Evolutionary conservation across 352 stramenopile genomes (phyloP).

Genomic region (Pythium folliculosum): DNA sequence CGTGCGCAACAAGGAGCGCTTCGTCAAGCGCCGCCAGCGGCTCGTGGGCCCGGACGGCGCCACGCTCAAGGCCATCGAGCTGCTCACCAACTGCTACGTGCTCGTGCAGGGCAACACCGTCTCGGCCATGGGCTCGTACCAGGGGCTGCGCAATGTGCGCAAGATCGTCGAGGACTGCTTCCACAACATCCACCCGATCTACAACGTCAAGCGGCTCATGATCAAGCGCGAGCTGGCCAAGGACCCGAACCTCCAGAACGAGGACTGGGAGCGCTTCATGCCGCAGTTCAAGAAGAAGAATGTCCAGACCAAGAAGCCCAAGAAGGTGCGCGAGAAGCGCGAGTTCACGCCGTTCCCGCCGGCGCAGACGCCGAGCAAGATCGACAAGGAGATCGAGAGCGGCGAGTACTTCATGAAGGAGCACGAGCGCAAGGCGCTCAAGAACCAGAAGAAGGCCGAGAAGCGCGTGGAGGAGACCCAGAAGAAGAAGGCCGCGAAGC

Average conservation of each 20-base stretch:
- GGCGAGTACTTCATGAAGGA: slow-evolving; percentile 99
- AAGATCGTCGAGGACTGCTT: slow-evolving; percentile 99
- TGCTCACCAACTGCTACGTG: slow-evolving; percentile 99
- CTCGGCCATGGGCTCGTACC: slow-evolving; percentile 83
- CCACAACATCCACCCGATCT: slow-evolving; percentile 99
- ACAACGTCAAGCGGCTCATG: slow-evolving; percentile 99
- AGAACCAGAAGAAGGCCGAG: slow-evolving; percentile 88
- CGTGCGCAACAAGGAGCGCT: slow-evolving; percentile 99
- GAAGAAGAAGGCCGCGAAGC: slow-evolving; percentile 75
- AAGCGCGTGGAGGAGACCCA: slow-evolving; percentile 59
- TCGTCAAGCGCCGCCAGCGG: slow-evolving; percentile 98
- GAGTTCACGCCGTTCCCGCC: slow-evolving; percentile 99
- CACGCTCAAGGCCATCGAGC: slow-evolving; percentile 97
- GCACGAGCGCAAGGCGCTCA: slow-evolving; percentile 92
- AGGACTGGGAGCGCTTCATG: slow-evolving; percentile 99
- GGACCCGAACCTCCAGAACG: slow-evolving; percentile 95
- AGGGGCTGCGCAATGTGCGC: slow-evolving; percentile 93
- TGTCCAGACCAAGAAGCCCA: slow-evolving; percentile 95
- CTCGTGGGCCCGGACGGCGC: slow-evolving; percentile 97
- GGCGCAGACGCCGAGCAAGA: slow-evolving; percentile 93
- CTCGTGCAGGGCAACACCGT: slow-evolving; percentile 99
- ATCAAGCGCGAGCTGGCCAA: slow-evolving; percentile 99
- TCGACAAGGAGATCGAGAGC: slow-evolving; percentile 98
- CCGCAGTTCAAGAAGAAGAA: slow-evolving; percentile 99
- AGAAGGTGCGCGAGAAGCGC: slow-evolving; percentile 91